These are phyloP conservation scores for Leishmania tropica DNA, from an alignment of 208 protist species.

Conservation along the genomic window DNA sequence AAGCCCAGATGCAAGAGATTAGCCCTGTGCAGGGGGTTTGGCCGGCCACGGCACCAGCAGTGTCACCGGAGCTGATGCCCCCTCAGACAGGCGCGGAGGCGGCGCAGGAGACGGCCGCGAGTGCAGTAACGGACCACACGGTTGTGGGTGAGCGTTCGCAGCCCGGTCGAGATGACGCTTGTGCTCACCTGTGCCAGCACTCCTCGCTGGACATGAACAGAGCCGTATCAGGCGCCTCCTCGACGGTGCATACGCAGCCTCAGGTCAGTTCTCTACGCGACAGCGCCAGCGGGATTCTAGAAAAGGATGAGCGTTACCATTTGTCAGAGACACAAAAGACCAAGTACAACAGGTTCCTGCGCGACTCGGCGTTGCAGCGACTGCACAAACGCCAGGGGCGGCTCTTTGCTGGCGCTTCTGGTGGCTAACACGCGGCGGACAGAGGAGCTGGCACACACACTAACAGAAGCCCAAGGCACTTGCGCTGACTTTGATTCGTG, in stretches of 20 bases:
- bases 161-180: too few relatives aligned
- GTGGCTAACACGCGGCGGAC: not conserved
- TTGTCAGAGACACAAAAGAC: slow-evolving; percentile 38
- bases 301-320: slow-evolving; percentile 4
- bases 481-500: not conserved
- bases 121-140: not conserved
- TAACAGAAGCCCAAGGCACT: not conserved
- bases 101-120: not conserved
- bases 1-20: too few relatives aligned
- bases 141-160: not conserved
- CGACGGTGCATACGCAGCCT: not conserved
- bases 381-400: slow-evolving; percentile 24
- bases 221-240: not conserved
- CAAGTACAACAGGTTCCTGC: slow-evolving; percentile 55
- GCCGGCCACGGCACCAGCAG: not conserved
- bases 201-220: not conserved
- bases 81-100: too few relatives aligned
- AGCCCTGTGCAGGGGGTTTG: not conserved
- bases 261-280: not conserved
- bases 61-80: not conserved
- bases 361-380: slow-evolving; percentile 38
- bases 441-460: not conserved
- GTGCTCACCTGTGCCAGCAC: not conserved
- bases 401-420: not conserved
- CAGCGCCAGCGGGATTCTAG: not conserved